phyloP scores from a whole-genome alignment of 768 basidiomycete genomes.

The Naganishia randhawae region DNA sequence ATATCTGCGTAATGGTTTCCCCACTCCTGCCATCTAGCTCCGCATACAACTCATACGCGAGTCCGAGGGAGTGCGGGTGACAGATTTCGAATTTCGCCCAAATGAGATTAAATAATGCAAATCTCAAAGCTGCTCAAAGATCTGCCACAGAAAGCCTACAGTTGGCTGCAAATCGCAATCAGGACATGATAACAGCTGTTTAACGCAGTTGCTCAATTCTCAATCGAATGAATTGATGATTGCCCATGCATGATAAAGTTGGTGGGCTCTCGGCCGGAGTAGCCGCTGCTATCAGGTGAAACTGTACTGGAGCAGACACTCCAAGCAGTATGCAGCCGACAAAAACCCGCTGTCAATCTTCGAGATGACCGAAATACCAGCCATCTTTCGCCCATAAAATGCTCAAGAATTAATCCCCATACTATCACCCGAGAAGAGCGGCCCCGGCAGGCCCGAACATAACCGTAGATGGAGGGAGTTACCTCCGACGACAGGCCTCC shows the following conservation, averaged over 20 bases:
- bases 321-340: no score
- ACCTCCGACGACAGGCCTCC: neutral
- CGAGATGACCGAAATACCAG: no score
- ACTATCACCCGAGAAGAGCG: neutral
- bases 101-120: neutral
- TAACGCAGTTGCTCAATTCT: no score
- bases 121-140: neutral
- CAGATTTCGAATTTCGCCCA: neutral
- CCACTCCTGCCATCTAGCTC: neutral
- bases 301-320: no score
- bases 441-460: constrained; percentile 18
- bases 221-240: no score
- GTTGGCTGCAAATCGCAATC: no score
- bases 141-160: neutral
- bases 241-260: no score
- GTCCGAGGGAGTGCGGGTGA: neutral
- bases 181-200: no score
- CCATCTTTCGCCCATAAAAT: neutral
- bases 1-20: neutral
- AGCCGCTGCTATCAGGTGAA: no score
- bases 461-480: constrained; percentile 9
- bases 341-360: no score
- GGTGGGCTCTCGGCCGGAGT: no score
- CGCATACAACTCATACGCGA: constrained; percentile 2
- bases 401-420: neutral